These are phyloP conservation scores for Musa schizocarpa DNA, from an alignment of 176 grass and related monocot genomes.

Conservation along the genomic window DNA sequence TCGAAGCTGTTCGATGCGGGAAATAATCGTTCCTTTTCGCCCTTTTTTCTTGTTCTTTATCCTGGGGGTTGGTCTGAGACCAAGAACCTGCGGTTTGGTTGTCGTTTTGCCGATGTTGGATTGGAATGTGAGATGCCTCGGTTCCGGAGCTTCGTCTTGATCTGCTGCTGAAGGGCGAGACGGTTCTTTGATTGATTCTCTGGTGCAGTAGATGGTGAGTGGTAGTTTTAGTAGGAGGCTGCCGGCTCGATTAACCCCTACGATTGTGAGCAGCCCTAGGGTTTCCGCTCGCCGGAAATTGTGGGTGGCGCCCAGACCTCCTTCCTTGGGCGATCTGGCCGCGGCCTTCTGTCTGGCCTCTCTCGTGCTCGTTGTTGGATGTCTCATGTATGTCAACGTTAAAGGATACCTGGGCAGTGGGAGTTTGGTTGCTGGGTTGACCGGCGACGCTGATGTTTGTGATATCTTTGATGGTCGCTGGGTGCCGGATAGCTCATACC, in stretches of 20 bases:
- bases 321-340: conserved; percentile 42
- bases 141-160: background rate
- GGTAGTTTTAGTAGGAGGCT: conserved; percentile 48
- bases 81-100: background rate
- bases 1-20: background rate
- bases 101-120: background rate
- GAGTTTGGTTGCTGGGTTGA: conserved; percentile 30
- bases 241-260: conserved; percentile 47
- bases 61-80: background rate
- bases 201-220: conserved; percentile 38
- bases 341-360: conserved; percentile 46
- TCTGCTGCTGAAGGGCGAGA: conserved; percentile 7
- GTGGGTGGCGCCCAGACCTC: conserved; percentile 37
- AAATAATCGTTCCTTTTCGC: background rate
- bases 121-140: background rate
- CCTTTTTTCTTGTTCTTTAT: no score
- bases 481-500: conserved; percentile 53
- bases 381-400: conserved; percentile 47
- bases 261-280: conserved; percentile 51
- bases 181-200: conserved; percentile 15
- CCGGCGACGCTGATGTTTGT: conserved; percentile 30
- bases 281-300: conserved; percentile 55
- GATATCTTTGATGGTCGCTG: conserved; percentile 80
- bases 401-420: conserved; percentile 44
- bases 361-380: conserved; percentile 39